A percentile compares a stretch with the other conserved stretches of the same genome.
These are phyloP conservation scores for Podospora pseudocomata DNA, from an alignment of 495 filamentous ascomycete species.

Conservation along the genomic window DNA sequence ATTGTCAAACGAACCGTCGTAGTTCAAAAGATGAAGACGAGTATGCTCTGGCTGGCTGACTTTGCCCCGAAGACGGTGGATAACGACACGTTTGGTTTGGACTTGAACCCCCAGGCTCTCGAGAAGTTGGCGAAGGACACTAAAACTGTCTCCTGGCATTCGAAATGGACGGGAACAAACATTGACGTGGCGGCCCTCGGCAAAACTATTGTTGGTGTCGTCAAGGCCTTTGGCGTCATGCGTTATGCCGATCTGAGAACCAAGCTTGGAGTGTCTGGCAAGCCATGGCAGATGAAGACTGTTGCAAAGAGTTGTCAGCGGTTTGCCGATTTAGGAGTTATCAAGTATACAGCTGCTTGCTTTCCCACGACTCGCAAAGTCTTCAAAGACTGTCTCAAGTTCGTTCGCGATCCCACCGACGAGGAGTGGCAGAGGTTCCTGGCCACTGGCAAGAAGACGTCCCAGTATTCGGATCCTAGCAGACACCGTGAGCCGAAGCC, in stretches of 20 bases:
- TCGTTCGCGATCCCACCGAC: constrained; percentile 65
- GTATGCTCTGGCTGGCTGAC: constrained; percentile 58
- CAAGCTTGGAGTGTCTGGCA: constrained; percentile 55
- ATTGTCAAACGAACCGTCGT: constrained; percentile 75
- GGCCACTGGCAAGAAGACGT: constrained; percentile 36
- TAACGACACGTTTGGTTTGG: constrained; percentile 31
- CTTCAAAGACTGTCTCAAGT: constrained; percentile 64
- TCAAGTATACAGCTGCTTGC: constrained; percentile 64
- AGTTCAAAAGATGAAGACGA: constrained; percentile 62
- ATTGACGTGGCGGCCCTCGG: constrained; percentile 51
- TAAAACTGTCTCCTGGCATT: constrained; percentile 44
- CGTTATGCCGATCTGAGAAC: constrained; percentile 59
- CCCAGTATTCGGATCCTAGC: constrained; percentile 32
- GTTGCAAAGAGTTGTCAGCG: constrained; percentile 65
- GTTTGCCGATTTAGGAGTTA: constrained; percentile 63
- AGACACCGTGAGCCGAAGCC: constrained; percentile 31
- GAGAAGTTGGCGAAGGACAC: constrained; percentile 40
- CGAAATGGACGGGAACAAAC: constrained; percentile 49
- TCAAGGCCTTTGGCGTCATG: constrained; percentile 47
- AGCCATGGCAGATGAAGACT: constrained; percentile 61
- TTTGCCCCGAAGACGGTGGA: constrained; percentile 49
- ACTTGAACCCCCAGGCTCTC: constrained; percentile 28
- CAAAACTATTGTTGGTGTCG: constrained; percentile 44
- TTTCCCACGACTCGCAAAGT: constrained; percentile 42
- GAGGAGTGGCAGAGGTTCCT: constrained; percentile 60